These are phyloP conservation scores for Paecilomyces fulvus DNA, from an alignment of 2,329 filamentous ascomycete species.

Conservation along the genomic window DNA sequence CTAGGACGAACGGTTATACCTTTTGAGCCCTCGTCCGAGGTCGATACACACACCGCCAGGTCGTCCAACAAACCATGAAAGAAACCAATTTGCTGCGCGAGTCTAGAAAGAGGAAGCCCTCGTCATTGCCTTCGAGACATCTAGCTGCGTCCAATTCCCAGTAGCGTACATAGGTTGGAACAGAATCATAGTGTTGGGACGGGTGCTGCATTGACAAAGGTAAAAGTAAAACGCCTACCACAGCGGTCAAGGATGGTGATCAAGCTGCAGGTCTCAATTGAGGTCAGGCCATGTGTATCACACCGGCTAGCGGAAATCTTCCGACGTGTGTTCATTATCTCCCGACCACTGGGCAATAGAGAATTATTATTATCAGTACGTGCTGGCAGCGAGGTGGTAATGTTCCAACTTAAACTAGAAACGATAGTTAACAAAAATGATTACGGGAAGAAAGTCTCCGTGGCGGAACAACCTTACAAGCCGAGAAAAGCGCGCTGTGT, in stretches of 20 bases:
- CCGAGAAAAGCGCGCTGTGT: conserved; percentile 1
- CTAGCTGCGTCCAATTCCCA: neutral
- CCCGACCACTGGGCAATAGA: neutral
- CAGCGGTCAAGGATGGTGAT: neutral
- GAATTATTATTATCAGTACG: neutral
- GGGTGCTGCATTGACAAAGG: neutral
- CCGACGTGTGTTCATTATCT: neutral
- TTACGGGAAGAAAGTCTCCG: neutral
- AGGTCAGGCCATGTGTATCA: neutral
- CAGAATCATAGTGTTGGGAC: neutral
- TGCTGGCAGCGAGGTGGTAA: neutral
- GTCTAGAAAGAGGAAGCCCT: neutral
- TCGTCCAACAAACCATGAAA: neutral
- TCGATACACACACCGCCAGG: neutral
- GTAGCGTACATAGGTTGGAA: neutral
- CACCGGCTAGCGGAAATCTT: neutral
- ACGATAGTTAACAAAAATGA: neutral
- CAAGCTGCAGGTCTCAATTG: neutral
- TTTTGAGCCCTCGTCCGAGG: neutral
- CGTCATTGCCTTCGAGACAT: neutral
- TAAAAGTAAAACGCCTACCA: neutral
- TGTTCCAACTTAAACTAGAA: neutral
- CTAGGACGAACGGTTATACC: neutral
- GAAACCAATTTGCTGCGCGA: neutral
- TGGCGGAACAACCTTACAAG: neutral